These are phyloP conservation scores for Fagus crenata DNA, from an alignment of 306 rosid genomes.

Conservation along the genomic window DNA sequence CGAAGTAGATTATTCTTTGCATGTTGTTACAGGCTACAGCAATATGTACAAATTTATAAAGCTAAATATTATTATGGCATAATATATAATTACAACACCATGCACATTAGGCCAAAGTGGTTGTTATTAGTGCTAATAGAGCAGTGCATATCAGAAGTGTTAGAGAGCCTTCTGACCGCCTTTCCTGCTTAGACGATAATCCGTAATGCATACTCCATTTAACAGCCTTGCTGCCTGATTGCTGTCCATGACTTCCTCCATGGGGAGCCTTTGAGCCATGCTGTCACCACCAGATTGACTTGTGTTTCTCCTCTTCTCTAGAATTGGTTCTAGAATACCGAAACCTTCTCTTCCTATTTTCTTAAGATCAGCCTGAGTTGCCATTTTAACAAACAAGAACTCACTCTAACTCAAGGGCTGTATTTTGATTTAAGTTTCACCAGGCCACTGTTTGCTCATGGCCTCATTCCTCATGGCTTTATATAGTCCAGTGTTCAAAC, in stretches of 20 bases:
- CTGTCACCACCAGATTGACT: background rate
- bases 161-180: too few species aligned
- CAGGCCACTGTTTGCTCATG: background rate
- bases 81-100: too few species aligned
- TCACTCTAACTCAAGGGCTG: background rate
- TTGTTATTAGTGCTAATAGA: too few species aligned
- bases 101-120: too few species aligned
- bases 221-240: background rate
- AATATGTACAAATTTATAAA: too few species aligned
- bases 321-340: background rate
- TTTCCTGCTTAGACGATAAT: background rate
- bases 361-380: background rate
- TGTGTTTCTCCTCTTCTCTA: background rate
- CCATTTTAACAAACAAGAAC: background rate
- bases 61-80: too few species aligned
- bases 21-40: too few species aligned
- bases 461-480: background rate
- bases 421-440: background rate
- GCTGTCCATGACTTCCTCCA: slow-evolving; percentile 7
- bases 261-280: background rate
- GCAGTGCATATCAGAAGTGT: too few species aligned
- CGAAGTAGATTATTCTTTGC: too few species aligned
- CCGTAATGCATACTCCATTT: background rate
- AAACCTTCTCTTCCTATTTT: background rate
- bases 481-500: background rate